Base-by-base conservation (phyloP, 2,329 filamentous ascomycete species). In the Fusarium oligoseptatum region DNA sequence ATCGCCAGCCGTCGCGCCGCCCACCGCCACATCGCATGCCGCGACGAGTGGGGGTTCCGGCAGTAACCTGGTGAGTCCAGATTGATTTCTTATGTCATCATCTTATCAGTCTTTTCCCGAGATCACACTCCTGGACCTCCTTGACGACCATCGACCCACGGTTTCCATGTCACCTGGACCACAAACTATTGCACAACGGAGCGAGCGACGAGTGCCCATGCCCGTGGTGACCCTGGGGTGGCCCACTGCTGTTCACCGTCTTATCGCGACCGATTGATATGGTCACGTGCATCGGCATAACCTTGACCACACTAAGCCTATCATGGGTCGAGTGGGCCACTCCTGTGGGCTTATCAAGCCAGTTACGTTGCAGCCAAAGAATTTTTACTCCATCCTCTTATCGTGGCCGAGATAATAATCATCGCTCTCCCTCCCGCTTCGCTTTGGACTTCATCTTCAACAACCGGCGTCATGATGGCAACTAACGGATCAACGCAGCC, bases 401-500 rank as follows among this genome's bases (percentile, higher is more conserved):
- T 84, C 83, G 82, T 79, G 78, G 76, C 75, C 76, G 75, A 82
- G 81, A 82, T 79, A 78, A 76, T 80, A 80, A 79, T 77, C 79
- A 80, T 82, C 76, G 73, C 70, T 66, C 74, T 76, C 73, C 66
- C 78, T 78, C 76, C 78, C 77, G 72, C 78, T 69, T 77, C 64
- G 68, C 68, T 71, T 70, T 77, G 74, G 73, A 55, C 65, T 71
- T 70, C 71, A 70, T 69, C 80, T 76, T 82, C 81, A 81, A 79
- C 80, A 83, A 82, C 82, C 72, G 80, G 72, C 77, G 83, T 77
- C 68, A 85, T 85, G 83, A 85, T 89, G 87, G 87, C 87, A 73
- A 88, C 88, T 83, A 87, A 90, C 84, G 88, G 91, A 87, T 85
- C 87, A 66, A 88, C 91, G 86, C 93, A 98, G 95, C 95, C 96